A percentile compares a stretch with the other conserved stretches of the same genome.
phyloP scores from a whole-genome alignment of 2,329 filamentous ascomycete species.

The Thielaviopsis musarum region DNA sequence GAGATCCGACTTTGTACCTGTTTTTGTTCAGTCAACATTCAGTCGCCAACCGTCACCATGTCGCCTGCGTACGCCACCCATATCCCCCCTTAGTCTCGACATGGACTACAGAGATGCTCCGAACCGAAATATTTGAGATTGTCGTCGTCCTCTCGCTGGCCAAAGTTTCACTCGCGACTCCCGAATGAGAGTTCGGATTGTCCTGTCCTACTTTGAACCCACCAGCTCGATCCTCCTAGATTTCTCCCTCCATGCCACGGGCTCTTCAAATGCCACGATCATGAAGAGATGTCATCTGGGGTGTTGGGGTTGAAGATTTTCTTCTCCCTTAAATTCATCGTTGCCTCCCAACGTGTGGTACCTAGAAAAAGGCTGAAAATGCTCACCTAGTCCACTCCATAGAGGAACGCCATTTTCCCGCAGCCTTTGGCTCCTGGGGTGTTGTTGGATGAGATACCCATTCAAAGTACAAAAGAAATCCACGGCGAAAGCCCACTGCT shows the following conservation, averaged over 20 bases:
- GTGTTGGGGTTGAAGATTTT: constrained; percentile 63
- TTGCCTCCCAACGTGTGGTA: constrained; percentile 22
- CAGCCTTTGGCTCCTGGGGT: constrained; percentile 27
- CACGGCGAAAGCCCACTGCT: constrained; percentile 11
- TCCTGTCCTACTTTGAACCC: constrained; percentile 16
- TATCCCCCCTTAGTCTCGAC: constrained; percentile 17
- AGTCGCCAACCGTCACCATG: constrained; percentile 21
- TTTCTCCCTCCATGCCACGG: constrained; percentile 39
- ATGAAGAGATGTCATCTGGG: constrained; percentile 45
- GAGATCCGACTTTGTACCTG: constrained; percentile 3
- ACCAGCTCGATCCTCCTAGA: constrained; percentile 67
- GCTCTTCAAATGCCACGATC: constrained; percentile 25
- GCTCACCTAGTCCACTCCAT: not conserved
- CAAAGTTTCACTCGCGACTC: not conserved
- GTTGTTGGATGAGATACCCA: constrained; percentile 57
- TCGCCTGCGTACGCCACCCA: constrained; percentile 37
- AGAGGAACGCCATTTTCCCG: not conserved
- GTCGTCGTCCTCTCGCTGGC: constrained; percentile 74
- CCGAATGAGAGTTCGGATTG: not conserved
- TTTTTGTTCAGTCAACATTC: constrained; percentile 4
- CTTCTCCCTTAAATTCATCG: constrained; percentile 68
- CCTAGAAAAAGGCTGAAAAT: not conserved
- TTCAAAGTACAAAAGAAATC: not conserved
- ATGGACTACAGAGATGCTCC: constrained; percentile 10
- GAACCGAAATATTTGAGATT: constrained; percentile 36